phyloP scores from a whole-genome alignment of 352 stramenopile genomes.

The Nothophytophthora sp. region DNA sequence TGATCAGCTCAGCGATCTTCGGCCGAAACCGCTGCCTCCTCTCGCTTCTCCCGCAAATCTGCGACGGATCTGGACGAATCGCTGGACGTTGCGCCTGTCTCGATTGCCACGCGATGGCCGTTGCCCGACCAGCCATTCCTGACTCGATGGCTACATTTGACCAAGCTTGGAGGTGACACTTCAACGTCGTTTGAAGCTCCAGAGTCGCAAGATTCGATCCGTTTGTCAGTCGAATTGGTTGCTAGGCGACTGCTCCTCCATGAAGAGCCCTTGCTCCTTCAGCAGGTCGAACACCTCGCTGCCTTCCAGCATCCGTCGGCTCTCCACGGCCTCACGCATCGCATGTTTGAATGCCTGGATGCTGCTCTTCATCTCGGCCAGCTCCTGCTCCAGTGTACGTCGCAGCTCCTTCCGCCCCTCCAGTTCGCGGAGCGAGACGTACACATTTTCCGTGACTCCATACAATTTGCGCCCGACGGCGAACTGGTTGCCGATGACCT shows the following conservation, averaged over 20 bases:
- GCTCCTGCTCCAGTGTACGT: slow-evolving; percentile 24
- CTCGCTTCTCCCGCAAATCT: too few relatives aligned
- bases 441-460: slow-evolving; percentile 72
- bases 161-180: too few relatives aligned
- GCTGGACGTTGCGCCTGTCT: too few relatives aligned
- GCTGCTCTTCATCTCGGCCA: slow-evolving; percentile 34
- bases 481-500: slow-evolving; percentile 49
- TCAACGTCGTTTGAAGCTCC: too few relatives aligned
- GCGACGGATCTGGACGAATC: too few relatives aligned
- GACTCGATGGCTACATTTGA: too few relatives aligned
- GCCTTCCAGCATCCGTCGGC: slow-evolving; percentile 57
- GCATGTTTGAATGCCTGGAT: slow-evolving; percentile 40
- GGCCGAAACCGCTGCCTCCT: too few relatives aligned
- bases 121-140: too few relatives aligned
- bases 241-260: slow-evolving; percentile 23
- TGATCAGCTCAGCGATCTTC: too few relatives aligned
- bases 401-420: slow-evolving; percentile 38
- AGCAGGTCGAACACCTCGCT: slow-evolving; percentile 56
- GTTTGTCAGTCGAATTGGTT: slow-evolving; percentile 40
- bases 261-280: slow-evolving; percentile 29
- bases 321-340: slow-evolving; percentile 40
- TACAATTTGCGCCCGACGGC: slow-evolving; percentile 51
- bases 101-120: too few relatives aligned
- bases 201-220: too few relatives aligned
- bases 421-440: slow-evolving; percentile 49